A percentile compares a stretch with the other conserved stretches of the same genome.
These are phyloP conservation scores for Fusarium nematophilum DNA, from an alignment of 2,329 filamentous ascomycete species.

Conservation along the genomic window DNA sequence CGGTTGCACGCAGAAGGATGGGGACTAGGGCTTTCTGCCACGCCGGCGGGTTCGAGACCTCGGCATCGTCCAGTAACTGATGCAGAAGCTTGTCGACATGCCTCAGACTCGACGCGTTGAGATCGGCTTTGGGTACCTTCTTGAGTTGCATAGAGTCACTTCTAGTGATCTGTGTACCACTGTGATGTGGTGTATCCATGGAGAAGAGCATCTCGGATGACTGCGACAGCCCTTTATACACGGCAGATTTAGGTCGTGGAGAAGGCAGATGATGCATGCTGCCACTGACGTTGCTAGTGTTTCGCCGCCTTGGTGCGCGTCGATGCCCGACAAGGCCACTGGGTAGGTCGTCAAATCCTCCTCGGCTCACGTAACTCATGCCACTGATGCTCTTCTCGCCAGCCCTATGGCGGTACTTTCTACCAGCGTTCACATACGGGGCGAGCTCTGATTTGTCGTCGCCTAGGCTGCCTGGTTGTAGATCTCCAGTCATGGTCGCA, in stretches of 20 bases:
- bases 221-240: slow-evolving; percentile 65
- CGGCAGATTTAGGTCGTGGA: slow-evolving; percentile 71
- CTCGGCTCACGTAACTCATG: slow-evolving; percentile 75
- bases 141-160: slow-evolving; percentile 85
- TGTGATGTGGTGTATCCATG: slow-evolving; percentile 58
- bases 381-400: slow-evolving; percentile 82
- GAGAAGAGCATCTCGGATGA: slow-evolving; percentile 64
- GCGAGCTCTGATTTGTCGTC: slow-evolving; percentile 80
- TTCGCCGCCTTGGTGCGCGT: slow-evolving; percentile 77
- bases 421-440: slow-evolving; percentile 76
- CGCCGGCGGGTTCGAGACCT: slow-evolving; percentile 76
- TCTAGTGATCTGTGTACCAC: slow-evolving; percentile 68
- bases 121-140: slow-evolving; percentile 79
- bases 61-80: slow-evolving; percentile 83
- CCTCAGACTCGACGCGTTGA: slow-evolving; percentile 87
- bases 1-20: slow-evolving; percentile 88
- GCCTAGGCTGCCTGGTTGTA: slow-evolving; percentile 74
- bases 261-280: slow-evolving; percentile 76
- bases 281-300: slow-evolving; percentile 85
- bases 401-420: slow-evolving; percentile 78
- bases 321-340: slow-evolving; percentile 68
- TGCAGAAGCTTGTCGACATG: slow-evolving; percentile 88
- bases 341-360: slow-evolving; percentile 71
- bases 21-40: slow-evolving; percentile 95
- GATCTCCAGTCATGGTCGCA: slow-evolving; percentile 76